Base-by-base conservation (phyloP, 768 basidiomycete genomes). In the Asterophora parasitica region DNA sequence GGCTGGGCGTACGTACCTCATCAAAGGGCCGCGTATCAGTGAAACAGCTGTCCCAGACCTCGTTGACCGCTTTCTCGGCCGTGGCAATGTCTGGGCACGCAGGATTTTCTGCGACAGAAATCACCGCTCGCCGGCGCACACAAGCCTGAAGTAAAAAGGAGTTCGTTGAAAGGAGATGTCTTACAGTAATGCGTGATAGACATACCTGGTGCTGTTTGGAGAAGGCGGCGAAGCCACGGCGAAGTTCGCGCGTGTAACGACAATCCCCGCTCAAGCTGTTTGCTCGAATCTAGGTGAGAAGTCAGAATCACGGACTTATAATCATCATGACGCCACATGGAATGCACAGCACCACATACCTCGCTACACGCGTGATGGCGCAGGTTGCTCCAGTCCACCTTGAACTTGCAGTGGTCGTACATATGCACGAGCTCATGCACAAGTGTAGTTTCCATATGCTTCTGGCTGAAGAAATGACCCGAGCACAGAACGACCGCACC, bases 31-130 rank as follows among this genome's bases (percentile, higher is more conserved):
- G 70, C 5, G 94, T 97, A 63, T 98, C 96, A 31, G 78, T 84
- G 67, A 90, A 93, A 65, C 95, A 99, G 56, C 90, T 92, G 60
- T 92, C 92, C 88, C 90, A 99, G 28, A 95, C 95, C 63, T 96
- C 90, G 55, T 97, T 96, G 38, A 98, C 94, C 1, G 83, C 92
- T 48, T 78, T 77, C 63, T 93, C 92, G 10, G 94, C 95, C 19
- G 86, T 72, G 4, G 75, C 88, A 32, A 73, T 65, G 58, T 85
- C 79, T 1, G 83, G 83, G 61, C 94, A 97, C 16, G 76, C 72
- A 10, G 91, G 84, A 63, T 97, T 94, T 13, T 78, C 78, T 32
- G 72, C 69, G 2, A 99, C 90, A 3, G 92, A 95, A 30, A 84
- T 63, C 9, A 90, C 73, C 7, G 95, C 92, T 52, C 93, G 77